Evolutionary conservation across 495 filamentous ascomycete genomes (phyloP).

Genomic region (Hypoxylon lienhwacheense): DNA sequence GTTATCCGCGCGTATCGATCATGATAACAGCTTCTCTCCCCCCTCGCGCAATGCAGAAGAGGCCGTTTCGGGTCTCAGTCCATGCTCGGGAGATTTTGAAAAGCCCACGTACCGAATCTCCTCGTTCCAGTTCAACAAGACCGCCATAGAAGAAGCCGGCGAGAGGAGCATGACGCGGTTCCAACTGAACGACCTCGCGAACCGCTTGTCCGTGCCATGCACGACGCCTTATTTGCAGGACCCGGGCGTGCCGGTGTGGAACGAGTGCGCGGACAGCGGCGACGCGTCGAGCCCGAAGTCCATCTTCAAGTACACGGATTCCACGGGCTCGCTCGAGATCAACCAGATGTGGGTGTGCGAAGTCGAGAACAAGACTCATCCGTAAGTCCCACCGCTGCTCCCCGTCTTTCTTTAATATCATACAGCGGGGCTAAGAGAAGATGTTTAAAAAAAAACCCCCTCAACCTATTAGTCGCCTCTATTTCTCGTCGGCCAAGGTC

Average conservation of each 20-base stretch:
- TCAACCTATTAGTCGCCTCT: slow-evolving; percentile 9
- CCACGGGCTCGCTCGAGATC: slow-evolving; percentile 12
- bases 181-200: slow-evolving; percentile 12
- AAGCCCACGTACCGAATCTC: slow-evolving; percentile 19
- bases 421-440: not conserved
- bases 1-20: not conserved
- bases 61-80: not conserved
- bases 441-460: not conserved
- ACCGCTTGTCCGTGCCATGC: slow-evolving; percentile 14
- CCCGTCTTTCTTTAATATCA: too few relatives aligned
- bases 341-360: slow-evolving; percentile 29
- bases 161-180: slow-evolving; percentile 22
- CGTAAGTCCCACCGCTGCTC: too few relatives aligned
- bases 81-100: slow-evolving; percentile 16
- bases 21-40: not conserved
- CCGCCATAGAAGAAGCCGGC: slow-evolving; percentile 2
- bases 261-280: slow-evolving; percentile 2
- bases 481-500: slow-evolving; percentile 24
- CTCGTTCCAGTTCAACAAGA: slow-evolving; percentile 30
- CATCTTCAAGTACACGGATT: slow-evolving; percentile 17
- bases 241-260: slow-evolving; percentile 17
- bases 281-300: slow-evolving; percentile 10
- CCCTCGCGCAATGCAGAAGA: not conserved
- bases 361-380: slow-evolving; percentile 21
- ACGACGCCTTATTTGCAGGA: slow-evolving; percentile 32